These are phyloP conservation scores for Arthrobotrys pseudoclavata DNA, from an alignment of 2,329 filamentous ascomycete species.

Conservation along the genomic window DNA sequence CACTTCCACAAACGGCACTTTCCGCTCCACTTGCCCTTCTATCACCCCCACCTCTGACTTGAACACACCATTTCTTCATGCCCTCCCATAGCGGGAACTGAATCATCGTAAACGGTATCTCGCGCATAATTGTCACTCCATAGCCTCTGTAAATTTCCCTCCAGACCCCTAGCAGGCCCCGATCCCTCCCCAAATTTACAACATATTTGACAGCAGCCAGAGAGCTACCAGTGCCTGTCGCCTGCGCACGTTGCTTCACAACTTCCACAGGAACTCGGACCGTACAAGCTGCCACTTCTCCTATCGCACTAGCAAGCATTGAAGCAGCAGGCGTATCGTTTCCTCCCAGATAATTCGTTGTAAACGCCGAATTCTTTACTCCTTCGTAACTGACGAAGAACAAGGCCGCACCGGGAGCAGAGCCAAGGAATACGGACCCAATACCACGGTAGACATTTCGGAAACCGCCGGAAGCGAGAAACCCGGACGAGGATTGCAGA, in stretches of 20 bases:
- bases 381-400: constrained; percentile 97
- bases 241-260: constrained; percentile 95
- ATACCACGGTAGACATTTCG: constrained; percentile 92
- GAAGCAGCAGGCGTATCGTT: constrained; percentile 63
- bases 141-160: constrained; percentile 91
- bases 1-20: constrained; percentile 85
- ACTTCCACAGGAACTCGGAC: constrained; percentile 96
- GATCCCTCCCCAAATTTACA: constrained; percentile 41
- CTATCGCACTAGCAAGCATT: constrained; percentile 86
- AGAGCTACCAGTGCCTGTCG: constrained; percentile 65
- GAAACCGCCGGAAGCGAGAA: constrained; percentile 88
- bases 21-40: constrained; percentile 77
- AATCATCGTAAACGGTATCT: constrained; percentile 96
- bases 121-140: constrained; percentile 90
- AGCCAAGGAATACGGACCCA: constrained; percentile 88
- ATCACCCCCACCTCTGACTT: constrained; percentile 64
- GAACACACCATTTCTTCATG: constrained; percentile 79
- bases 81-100: constrained; percentile 98
- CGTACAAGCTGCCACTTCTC: constrained; percentile 91
- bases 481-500: constrained; percentile 83
- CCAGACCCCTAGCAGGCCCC: constrained; percentile 72
- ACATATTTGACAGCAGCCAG: constrained; percentile 45
- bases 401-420: constrained; percentile 91
- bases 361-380: constrained; percentile 73
- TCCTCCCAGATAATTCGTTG: constrained; percentile 60